Base-by-base conservation (phyloP, 768 basidiomycete genomes). In the Psilocybe cyanescens region DNA sequence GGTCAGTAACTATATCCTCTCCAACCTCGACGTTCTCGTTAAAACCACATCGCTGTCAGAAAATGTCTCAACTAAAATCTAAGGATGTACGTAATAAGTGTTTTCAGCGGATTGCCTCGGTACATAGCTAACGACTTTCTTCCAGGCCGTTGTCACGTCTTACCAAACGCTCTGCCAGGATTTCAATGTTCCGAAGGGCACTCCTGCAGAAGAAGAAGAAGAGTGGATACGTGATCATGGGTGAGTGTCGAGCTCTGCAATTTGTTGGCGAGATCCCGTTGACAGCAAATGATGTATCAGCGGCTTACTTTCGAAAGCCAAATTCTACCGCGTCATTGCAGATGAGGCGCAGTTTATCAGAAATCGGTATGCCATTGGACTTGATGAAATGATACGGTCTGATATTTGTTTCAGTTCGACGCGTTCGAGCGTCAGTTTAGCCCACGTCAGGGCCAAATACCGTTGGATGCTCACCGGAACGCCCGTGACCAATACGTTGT, bases 401-500 rank as follows among this genome's bases (percentile, higher is more conserved):
- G 4, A n/a, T 28, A 29, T 51, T 44, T 55, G 24, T 3, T 35
- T 6, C 62, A 87, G 86, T 37, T 72, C 75, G 9, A 89, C 89
- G 2, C 82, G 83, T 4, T 78, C 83, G 8, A 90, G 87, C 65
- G 75, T 83, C 30, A 83, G 81, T 39, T 76, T 88, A 17, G 85
- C 87, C 1, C 81, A 83, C 66, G 77, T 95, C 30, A 79, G 84
- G 46, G 74, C 87, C 0, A 86, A 81, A 61, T 88, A 89, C 66
- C 78, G 91, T 19, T 95, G 93, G 93, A 86, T 86, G 78, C 77
- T 94, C 28, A 92, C 90, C 0, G 89, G 90, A 37, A 91, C 90
- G 0, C 89, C 90, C 1, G 83, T 91, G 8, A 90, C 89, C 0
- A 90, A 91, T 58, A 85, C 87, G 2, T 74, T 86, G 89, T 89